Conservation (phyloP, 2,329 filamentous ascomycete species). For the Paramyrothecium sp. region DNA sequence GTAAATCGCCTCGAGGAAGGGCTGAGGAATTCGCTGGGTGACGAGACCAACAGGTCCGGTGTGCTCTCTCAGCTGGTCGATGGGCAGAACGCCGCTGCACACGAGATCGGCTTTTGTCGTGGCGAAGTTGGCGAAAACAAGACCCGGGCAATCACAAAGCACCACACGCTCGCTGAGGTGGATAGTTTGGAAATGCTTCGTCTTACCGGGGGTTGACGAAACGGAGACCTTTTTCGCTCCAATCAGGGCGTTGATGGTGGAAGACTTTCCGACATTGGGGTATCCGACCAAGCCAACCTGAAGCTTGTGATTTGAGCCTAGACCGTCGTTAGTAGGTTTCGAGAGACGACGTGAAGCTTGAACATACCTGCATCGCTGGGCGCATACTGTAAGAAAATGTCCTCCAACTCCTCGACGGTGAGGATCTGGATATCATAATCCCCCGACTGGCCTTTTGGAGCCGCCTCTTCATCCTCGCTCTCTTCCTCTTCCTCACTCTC, state of each 20-base stretch:
- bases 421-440: conserved; percentile 70
- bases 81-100: conserved; percentile 90
- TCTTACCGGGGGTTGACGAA: conserved; percentile 95
- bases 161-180: conserved; percentile 87
- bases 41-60: conserved; percentile 84
- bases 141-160: conserved; percentile 95
- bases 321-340: conserved; percentile 6
- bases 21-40: conserved; percentile 78
- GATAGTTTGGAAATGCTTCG: conserved; percentile 98
- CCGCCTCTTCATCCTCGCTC: conserved; percentile 20
- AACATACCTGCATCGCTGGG: conserved; percentile 50
- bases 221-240: conserved; percentile 98
- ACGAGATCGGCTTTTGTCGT: conserved; percentile 95
- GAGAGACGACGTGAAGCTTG: neutral
- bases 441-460: conserved; percentile 25
- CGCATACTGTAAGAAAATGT: conserved; percentile 76
- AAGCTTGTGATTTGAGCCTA: conserved; percentile 62
- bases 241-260: conserved; percentile 98
- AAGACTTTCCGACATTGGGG: conserved; percentile 98
- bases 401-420: conserved; percentile 89
- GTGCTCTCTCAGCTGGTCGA: conserved; percentile 93
- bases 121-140: conserved; percentile 98
- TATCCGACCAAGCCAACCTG: conserved; percentile 95
- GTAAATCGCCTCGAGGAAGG: conserved; percentile 89
- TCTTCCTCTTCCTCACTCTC: conserved; percentile 23